These are phyloP conservation scores for Camelina hispida DNA, from an alignment of 345 rosid species.

Conservation along the genomic window DNA sequence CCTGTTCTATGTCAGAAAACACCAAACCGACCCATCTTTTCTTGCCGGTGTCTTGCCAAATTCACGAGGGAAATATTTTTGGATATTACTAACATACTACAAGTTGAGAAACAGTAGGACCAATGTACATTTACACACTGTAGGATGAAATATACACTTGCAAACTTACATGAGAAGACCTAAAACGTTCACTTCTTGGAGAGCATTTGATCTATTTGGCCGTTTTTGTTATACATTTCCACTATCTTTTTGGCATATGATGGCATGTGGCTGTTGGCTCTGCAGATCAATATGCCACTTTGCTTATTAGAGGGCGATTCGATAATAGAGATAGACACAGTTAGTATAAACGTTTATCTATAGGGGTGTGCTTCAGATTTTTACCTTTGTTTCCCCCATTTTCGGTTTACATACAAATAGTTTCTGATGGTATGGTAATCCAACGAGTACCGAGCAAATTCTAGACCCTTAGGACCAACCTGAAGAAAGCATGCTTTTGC, in stretches of 20 bases:
- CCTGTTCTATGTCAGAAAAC: slow-evolving; percentile 23
- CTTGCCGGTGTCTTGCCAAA: slow-evolving; percentile 30
- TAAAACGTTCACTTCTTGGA: slow-evolving; percentile 48
- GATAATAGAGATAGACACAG: background rate
- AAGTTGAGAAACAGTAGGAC: slow-evolving; percentile 43
- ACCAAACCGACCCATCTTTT: slow-evolving; percentile 43
- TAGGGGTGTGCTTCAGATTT: slow-evolving; percentile 19
- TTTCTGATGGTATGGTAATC: slow-evolving; percentile 98
- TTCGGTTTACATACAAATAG: slow-evolving; percentile 72
- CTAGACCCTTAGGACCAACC: slow-evolving; percentile 97
- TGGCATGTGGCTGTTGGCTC: slow-evolving; percentile 80
- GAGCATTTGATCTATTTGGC: slow-evolving; percentile 77
- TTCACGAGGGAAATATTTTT: slow-evolving; percentile 27
- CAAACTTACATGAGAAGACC: slow-evolving; percentile 33
- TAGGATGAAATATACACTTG: slow-evolving; percentile 1
- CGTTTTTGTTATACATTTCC: slow-evolving; percentile 75
- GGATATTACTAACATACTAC: slow-evolving; percentile 40
- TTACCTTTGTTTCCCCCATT: slow-evolving; percentile 91
- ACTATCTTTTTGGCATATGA: slow-evolving; percentile 84
- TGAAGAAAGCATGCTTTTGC: slow-evolving; percentile 40
- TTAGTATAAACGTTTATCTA: background rate
- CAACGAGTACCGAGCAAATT: slow-evolving; percentile 93
- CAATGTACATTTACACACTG: slow-evolving; percentile 36
- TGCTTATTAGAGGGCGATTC: background rate
- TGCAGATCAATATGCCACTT: slow-evolving; percentile 43